phyloP scores from a whole-genome alignment of 768 basidiomycete genomes.

The Exsudoporus frostii region DNA sequence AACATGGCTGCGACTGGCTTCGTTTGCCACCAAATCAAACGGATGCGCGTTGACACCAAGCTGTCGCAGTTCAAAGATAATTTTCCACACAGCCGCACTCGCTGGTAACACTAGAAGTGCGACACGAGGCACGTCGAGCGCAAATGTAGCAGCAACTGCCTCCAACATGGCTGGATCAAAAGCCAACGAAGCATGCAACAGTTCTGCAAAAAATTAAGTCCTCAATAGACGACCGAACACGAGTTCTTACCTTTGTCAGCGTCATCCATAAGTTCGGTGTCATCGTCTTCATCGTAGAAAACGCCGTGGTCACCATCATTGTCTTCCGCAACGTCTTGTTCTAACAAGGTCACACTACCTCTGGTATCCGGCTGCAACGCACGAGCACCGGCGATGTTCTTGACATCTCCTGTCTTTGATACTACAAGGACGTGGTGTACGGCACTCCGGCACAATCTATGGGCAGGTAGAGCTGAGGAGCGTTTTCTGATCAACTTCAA shows the following conservation, averaged over 20 bases:
- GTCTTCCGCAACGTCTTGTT: background rate
- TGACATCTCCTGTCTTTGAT: conserved; percentile 46
- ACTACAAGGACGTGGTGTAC: conserved; percentile 62
- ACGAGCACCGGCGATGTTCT: conserved; percentile 52
- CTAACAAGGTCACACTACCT: background rate
- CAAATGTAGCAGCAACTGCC: conserved; percentile 67
- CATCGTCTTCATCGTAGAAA: conserved; percentile 25
- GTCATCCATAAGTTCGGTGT: conserved; percentile 14
- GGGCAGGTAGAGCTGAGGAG: conserved; percentile 26
- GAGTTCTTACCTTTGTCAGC: conserved; percentile 21
- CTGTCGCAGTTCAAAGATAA: conserved; percentile 58
- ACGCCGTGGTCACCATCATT: conserved; percentile 14
- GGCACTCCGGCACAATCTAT: conserved; percentile 28
- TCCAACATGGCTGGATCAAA: conserved; percentile 59
- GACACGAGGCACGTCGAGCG: conserved; percentile 64
- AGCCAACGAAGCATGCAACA: conserved; percentile 44
- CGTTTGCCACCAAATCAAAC: conserved; percentile 49
- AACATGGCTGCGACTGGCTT: conserved; percentile 43
- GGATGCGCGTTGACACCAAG: conserved; percentile 67
- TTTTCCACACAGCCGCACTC: conserved; percentile 55
- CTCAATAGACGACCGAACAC: background rate
- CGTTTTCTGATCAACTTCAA: conserved; percentile 24
- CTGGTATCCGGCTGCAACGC: conserved; percentile 2
- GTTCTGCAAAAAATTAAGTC: conserved; percentile 36
- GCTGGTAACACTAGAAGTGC: conserved; percentile 70